phyloP scores from a whole-genome alignment of 495 filamentous ascomycete genomes.

The Daldinia childiae region DNA sequence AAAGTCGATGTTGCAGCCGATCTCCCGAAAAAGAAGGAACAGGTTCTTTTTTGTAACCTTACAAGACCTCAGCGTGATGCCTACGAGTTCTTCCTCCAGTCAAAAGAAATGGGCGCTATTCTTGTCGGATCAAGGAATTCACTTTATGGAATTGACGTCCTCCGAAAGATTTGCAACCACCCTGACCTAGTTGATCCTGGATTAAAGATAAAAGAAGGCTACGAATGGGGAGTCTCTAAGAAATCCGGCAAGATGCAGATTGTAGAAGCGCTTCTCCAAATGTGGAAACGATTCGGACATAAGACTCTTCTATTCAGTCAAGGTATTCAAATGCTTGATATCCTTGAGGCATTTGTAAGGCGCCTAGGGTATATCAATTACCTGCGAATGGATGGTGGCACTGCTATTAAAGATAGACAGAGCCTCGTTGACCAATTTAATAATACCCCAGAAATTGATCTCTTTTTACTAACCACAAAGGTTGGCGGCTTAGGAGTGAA shows the following conservation, averaged over 20 bases:
- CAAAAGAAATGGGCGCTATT: constrained; percentile 82
- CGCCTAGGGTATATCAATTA: constrained; percentile 75
- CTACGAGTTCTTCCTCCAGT: constrained; percentile 83
- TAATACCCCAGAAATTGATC: constrained; percentile 75
- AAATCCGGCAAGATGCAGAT: constrained; percentile 97
- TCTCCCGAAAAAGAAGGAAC: constrained; percentile 92
- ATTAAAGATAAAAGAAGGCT: constrained; percentile 65
- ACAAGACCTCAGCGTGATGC: constrained; percentile 76
- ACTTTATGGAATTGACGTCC: constrained; percentile 85
- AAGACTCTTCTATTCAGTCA: constrained; percentile 93
- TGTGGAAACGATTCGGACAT: constrained; percentile 88
- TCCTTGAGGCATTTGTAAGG: constrained; percentile 81
- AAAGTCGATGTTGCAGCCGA: constrained; percentile 95
- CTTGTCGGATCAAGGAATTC: constrained; percentile 76
- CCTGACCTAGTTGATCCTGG: constrained; percentile 81
- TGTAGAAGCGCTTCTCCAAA: constrained; percentile 79
- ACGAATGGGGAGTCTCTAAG: constrained; percentile 74
- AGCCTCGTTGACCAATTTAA: constrained; percentile 92
- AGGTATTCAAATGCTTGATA: constrained; percentile 90
- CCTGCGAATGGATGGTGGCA: constrained; percentile 91
- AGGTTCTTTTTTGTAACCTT: constrained; percentile 93
- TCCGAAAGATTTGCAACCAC: constrained; percentile 98
- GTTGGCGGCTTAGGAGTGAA: constrained; percentile 95
- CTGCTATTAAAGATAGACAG: constrained; percentile 83
- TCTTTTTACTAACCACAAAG: constrained; percentile 93